Conservation (phyloP, 2,329 filamentous ascomycete genomes). For the Bipolaris zeicola region DNA sequence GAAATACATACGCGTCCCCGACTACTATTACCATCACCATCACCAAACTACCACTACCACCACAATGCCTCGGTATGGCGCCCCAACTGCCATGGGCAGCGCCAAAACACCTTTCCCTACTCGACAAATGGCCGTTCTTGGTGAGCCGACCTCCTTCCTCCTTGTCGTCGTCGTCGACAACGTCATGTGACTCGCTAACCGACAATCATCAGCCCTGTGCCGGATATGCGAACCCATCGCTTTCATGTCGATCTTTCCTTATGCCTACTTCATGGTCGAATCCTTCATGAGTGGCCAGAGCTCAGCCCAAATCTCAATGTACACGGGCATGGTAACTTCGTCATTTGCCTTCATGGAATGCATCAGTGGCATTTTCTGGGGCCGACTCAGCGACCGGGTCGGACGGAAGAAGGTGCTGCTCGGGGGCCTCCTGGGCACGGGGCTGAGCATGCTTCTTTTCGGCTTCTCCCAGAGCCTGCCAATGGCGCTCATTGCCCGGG, state of each 20-base stretch:
- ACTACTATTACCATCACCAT: slow-evolving; percentile 12
- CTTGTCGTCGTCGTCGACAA: neutral
- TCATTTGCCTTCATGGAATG: slow-evolving; percentile 97
- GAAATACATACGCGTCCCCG: slow-evolving; percentile 24
- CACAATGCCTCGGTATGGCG: slow-evolving; percentile 41
- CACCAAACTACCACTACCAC: slow-evolving; percentile 4
- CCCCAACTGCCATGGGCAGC: slow-evolving; percentile 34
- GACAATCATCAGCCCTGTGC: slow-evolving; percentile 70
- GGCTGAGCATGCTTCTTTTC: slow-evolving; percentile 89
- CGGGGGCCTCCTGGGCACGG: slow-evolving; percentile 87
- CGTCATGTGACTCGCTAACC: neutral
- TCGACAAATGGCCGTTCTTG: slow-evolving; percentile 62
- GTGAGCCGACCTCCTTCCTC: slow-evolving; percentile 44
- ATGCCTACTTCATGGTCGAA: slow-evolving; percentile 96
- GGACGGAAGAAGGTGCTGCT: slow-evolving; percentile 92
- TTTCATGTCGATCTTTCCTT: slow-evolving; percentile 99
- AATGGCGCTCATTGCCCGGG: slow-evolving; percentile 83
- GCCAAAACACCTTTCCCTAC: slow-evolving; percentile 59
- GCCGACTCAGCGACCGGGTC: slow-evolving; percentile 85
- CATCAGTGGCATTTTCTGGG: slow-evolving; percentile 90
- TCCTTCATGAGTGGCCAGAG: slow-evolving; percentile 85
- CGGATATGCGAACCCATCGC: slow-evolving; percentile 98
- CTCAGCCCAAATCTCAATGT: slow-evolving; percentile 81
- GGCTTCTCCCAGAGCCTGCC: slow-evolving; percentile 85
- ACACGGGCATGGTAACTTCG: slow-evolving; percentile 94